These are phyloP conservation scores for Posidonia oceanica DNA, from an alignment of 116 monocot species.

Conservation along the genomic window DNA sequence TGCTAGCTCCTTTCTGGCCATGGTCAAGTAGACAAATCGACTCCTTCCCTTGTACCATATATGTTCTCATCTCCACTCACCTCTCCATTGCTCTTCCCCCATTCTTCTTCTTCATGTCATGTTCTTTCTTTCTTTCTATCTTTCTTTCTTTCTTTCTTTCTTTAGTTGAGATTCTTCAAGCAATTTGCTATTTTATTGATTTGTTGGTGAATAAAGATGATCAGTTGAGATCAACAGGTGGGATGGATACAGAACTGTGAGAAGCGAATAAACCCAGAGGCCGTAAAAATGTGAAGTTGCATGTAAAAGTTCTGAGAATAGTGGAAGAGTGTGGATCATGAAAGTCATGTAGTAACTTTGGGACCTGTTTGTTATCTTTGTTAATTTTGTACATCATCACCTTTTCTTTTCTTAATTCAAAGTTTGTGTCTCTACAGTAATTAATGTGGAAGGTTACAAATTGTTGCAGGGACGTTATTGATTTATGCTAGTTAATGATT, in stretches of 20 bases:
- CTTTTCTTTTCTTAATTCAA: background rate
- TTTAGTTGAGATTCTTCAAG: background rate
- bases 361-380: background rate
- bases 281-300: background rate
- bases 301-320: background rate
- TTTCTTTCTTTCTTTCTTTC: background rate
- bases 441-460: too few relatives aligned
- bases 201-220: constrained; percentile 11
- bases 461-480: too few relatives aligned
- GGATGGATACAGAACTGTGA: too few relatives aligned
- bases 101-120: background rate
- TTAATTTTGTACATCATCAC: constrained; percentile 1
- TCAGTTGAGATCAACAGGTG: background rate
- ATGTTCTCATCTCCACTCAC: too few relatives aligned
- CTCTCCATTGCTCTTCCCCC: too few relatives aligned
- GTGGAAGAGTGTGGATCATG: background rate
- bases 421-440: too few relatives aligned
- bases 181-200: constrained; percentile 7
- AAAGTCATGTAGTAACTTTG: background rate
- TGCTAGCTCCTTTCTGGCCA: constrained; percentile 43
- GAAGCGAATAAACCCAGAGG: constrained; percentile 1
- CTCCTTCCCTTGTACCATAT: background rate
- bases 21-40: constrained; percentile 16
- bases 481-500: too few relatives aligned
- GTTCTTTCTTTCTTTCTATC: background rate